phyloP scores from a whole-genome alignment of 2,329 filamentous ascomycete genomes.

The Ceratocystis harringtonii region DNA sequence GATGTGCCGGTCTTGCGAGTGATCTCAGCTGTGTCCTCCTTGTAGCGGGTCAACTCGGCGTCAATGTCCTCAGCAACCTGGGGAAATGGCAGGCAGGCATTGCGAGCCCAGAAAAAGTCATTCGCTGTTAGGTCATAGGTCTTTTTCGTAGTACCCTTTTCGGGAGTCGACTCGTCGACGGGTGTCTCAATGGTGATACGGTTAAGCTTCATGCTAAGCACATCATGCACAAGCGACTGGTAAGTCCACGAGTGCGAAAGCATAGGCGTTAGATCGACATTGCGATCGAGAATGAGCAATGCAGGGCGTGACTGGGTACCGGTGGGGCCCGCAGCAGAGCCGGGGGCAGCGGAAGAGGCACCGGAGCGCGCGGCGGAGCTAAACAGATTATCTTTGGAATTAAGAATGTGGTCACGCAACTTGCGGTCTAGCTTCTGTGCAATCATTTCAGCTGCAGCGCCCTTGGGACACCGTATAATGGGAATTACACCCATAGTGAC shows the following conservation, averaged over 20 bases:
- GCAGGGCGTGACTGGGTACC: slow-evolving; percentile 62
- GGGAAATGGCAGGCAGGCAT: slow-evolving; percentile 79
- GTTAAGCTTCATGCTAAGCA: slow-evolving; percentile 52
- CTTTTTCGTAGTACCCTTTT: slow-evolving; percentile 67
- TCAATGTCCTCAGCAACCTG: slow-evolving; percentile 96
- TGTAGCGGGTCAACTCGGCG: slow-evolving; percentile 81
- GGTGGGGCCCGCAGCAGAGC: slow-evolving; percentile 40
- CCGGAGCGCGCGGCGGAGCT: slow-evolving; percentile 40
- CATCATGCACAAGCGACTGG: slow-evolving; percentile 64
- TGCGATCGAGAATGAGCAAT: slow-evolving; percentile 84
- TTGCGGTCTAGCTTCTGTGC: slow-evolving; percentile 89
- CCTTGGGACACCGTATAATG: slow-evolving; percentile 87
- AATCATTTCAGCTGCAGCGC: slow-evolving; percentile 85
- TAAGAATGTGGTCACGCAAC: slow-evolving; percentile 86
- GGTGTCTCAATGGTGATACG: slow-evolving; percentile 84
- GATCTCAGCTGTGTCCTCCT: slow-evolving; percentile 84
- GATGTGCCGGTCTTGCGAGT: slow-evolving; percentile 90
- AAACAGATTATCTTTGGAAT: slow-evolving; percentile 91
- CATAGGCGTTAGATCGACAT: slow-evolving; percentile 93
- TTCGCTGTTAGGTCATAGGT: slow-evolving; percentile 77
- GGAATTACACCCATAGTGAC: slow-evolving; percentile 97
- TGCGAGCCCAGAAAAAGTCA: slow-evolving; percentile 95
- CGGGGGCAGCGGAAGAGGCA: slow-evolving; percentile 44
- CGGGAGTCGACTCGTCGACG: slow-evolving; percentile 59
- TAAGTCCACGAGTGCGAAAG: slow-evolving; percentile 81